Conservation (phyloP, 1,284 basidiomycete genomes). For the Ceratobasidium sp. region DNA sequence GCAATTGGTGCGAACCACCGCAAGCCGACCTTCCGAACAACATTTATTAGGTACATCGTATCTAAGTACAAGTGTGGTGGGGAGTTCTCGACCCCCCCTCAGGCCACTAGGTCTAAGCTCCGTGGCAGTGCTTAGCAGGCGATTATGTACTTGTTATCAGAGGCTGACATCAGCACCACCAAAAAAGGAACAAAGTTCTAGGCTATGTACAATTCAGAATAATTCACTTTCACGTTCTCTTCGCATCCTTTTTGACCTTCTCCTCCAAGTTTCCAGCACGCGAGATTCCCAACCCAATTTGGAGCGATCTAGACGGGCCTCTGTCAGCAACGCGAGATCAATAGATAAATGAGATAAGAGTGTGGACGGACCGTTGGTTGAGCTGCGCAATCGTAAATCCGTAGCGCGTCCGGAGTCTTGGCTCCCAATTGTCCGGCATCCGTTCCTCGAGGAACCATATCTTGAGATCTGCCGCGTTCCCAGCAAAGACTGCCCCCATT, state of each 20-base stretch:
- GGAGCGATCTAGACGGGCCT: conserved; percentile 6
- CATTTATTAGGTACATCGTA: too few species aligned
- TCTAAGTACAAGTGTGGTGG: too few species aligned
- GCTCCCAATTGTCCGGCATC: conserved; percentile 45
- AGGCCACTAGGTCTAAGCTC: too few species aligned
- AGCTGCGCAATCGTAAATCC: conserved; percentile 44
- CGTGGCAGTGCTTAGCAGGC: too few species aligned
- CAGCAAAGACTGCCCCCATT: conserved; percentile 32
- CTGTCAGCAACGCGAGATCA: neutral
- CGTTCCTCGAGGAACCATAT: conserved; percentile 46
- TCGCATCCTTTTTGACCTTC: conserved; percentile 33
- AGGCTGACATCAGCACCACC: too few species aligned
- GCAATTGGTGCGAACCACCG: neutral
- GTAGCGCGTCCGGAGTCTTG: conserved; percentile 15
- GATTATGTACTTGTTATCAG: too few species aligned
- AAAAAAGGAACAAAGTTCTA: too few species aligned
- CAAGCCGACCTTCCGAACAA: too few species aligned
- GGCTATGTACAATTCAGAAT: too few species aligned
- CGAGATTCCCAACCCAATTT: conserved; percentile 1
- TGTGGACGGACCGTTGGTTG: conserved; percentile 15
- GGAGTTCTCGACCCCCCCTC: too few species aligned
- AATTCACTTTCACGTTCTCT: neutral
- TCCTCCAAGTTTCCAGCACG: conserved; percentile 24
- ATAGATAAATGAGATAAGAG: neutral
- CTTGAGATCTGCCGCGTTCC: conserved; percentile 44